A percentile compares a stretch with the other conserved stretches of the same genome.
Conservation (phyloP, 495 filamentous ascomycete species). For the Hyaloscypha variabilis region DNA sequence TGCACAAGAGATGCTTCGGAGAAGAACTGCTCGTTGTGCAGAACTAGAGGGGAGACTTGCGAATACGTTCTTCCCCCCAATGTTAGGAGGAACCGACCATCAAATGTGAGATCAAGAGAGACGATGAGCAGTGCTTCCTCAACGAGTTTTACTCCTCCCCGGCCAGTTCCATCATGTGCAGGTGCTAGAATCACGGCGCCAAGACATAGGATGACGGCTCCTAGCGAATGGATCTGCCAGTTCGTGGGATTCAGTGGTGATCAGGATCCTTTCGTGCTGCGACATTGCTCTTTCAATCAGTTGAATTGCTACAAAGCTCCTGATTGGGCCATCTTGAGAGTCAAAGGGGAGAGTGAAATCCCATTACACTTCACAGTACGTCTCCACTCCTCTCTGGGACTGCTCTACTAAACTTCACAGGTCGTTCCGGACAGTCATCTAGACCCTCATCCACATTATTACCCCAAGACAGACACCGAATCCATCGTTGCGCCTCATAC, state of each 20-base stretch:
- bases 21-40: constrained; percentile 18
- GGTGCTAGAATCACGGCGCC: neutral
- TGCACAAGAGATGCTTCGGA: constrained; percentile 22
- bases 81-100: constrained; percentile 11
- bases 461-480: constrained; percentile 21
- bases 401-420: constrained; percentile 2
- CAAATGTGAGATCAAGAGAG: neutral
- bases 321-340: constrained; percentile 22
- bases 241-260: constrained; percentile 25
- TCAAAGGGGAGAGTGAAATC: constrained; percentile 18
- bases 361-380: constrained; percentile 25
- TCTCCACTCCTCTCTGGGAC: neutral
- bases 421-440: constrained; percentile 20
- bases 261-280: constrained; percentile 25
- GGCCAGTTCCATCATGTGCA: neutral
- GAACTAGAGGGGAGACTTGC: constrained; percentile 16
- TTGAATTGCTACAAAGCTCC: constrained; percentile 24
- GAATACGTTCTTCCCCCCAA: constrained; percentile 23
- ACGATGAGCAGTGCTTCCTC: constrained; percentile 10
- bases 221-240: constrained; percentile 19
- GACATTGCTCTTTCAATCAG: constrained; percentile 26
- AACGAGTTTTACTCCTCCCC: constrained; percentile 1
- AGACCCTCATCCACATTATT: constrained; percentile 15
- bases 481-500: constrained; percentile 11
- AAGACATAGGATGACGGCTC: neutral